phyloP scores from a whole-genome alignment of 1,284 basidiomycete genomes.

The Ustilago curta region DNA sequence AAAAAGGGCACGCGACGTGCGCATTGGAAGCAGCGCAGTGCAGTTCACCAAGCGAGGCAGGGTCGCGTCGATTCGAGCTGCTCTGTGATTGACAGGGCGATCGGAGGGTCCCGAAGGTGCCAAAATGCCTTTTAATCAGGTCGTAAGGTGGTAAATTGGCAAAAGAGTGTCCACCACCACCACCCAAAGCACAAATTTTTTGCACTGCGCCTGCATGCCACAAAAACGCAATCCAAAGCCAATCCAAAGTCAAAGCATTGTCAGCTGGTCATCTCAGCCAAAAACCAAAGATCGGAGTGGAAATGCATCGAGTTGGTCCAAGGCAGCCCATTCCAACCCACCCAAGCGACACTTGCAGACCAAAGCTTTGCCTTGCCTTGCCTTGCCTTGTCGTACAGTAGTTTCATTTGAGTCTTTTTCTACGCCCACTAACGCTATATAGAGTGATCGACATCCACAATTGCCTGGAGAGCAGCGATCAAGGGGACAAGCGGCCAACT shows the following conservation, averaged over 20 bases:
- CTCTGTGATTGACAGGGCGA: conserved; percentile 36
- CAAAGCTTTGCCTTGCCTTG: neutral
- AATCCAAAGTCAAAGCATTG: neutral
- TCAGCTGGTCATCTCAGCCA: neutral
- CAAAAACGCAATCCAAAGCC: neutral
- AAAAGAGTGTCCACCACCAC: neutral
- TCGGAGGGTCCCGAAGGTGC: conserved; percentile 17
- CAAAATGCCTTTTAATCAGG: no score
- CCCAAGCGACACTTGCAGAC: neutral
- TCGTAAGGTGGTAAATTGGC: no score
- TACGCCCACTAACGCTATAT: no score
- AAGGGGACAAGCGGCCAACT: no score
- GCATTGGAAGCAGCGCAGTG: neutral
- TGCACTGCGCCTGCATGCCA: neutral
- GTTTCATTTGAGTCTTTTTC: no score
- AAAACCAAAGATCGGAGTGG: neutral
- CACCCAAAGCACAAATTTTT: neutral
- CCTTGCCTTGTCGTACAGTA: no score
- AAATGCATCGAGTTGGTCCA: conserved; percentile 8
- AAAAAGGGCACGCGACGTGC: conserved; percentile 16
- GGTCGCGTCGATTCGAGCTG: conserved; percentile 16
- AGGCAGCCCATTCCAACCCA: no score
- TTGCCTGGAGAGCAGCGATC: no score
- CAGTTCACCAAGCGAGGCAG: conserved; percentile 8
- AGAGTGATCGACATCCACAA: no score